A percentile compares a stretch with the other conserved stretches of the same genome.
Conservation (phyloP, 805 yeast genomes). For the Candida loeiensis region DNA sequence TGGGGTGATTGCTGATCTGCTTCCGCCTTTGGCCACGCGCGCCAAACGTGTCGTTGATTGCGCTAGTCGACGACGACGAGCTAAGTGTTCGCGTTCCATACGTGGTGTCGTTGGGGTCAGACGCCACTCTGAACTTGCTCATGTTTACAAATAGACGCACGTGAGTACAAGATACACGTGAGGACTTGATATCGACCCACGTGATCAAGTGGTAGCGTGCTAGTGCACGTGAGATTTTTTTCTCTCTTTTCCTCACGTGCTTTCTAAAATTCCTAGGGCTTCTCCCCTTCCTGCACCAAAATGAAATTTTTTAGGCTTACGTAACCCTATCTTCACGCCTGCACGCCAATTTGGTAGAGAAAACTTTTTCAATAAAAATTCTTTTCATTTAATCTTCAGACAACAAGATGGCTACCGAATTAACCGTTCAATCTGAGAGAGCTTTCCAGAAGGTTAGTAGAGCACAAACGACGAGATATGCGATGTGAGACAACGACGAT, state of each 20-base stretch:
- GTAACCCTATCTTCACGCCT: slow-evolving; percentile 1
- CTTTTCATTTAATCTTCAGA: slow-evolving; percentile 12
- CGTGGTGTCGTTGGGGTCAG: slow-evolving; percentile 1
- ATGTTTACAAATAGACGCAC: slow-evolving; percentile 2
- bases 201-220: neutral
- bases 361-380: slow-evolving; percentile 11
- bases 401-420: slow-evolving; percentile 94
- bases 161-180: neutral
- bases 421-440: slow-evolving; percentile 99
- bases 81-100: slow-evolving; percentile 28
- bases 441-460: slow-evolving; percentile 99
- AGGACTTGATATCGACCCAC: neutral
- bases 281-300: slow-evolving; percentile 5
- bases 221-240: no score
- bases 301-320: neutral
- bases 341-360: slow-evolving; percentile 4
- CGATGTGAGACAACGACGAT: neutral
- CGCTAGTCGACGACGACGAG: slow-evolving; percentile 35
- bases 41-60: slow-evolving; percentile 37
- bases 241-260: neutral
- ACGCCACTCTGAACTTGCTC: slow-evolving; percentile 4
- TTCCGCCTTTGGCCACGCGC: slow-evolving; percentile 1
- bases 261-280: neutral
- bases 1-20: slow-evolving; percentile 6
- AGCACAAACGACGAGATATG: neutral